These are phyloP conservation scores for Reutealis trisperma DNA, from an alignment of 345 rosid genomes.

Conservation along the genomic window DNA sequence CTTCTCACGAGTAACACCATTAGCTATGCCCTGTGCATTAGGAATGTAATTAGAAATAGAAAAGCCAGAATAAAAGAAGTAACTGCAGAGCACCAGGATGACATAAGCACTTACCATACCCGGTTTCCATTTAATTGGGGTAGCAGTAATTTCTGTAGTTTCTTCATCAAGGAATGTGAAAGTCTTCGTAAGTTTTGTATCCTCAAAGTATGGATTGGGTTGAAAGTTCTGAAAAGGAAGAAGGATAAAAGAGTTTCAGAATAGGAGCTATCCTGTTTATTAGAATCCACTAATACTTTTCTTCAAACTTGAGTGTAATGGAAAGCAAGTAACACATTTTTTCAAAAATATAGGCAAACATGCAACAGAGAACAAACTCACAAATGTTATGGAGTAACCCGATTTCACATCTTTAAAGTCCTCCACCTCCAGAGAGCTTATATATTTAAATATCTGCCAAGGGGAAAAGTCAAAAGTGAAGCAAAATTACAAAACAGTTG, in stretches of 20 bases:
- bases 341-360: neutral
- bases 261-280: neutral
- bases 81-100: neutral
- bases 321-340: constrained; percentile 3
- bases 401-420: constrained; percentile 89
- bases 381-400: constrained; percentile 85
- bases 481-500: neutral
- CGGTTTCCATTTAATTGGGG: constrained; percentile 88
- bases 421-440: constrained; percentile 78
- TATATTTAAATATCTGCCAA: constrained; percentile 65
- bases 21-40: constrained; percentile 67
- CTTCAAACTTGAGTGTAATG: neutral
- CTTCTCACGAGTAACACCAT: constrained; percentile 81
- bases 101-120: constrained; percentile 57
- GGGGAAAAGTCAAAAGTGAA: neutral
- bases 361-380: constrained; percentile 40
- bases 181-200: constrained; percentile 73
- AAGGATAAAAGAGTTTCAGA: constrained; percentile 1
- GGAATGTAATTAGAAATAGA: constrained; percentile 16
- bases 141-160: constrained; percentile 68
- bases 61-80: constrained; percentile 7
- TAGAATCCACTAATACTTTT: neutral
- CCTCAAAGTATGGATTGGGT: constrained; percentile 81
- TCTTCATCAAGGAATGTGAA: constrained; percentile 88
- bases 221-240: constrained; percentile 59